Base-by-base conservation (phyloP, 2,329 filamentous ascomycete species). In the Amauroascus verrucosus region DNA sequence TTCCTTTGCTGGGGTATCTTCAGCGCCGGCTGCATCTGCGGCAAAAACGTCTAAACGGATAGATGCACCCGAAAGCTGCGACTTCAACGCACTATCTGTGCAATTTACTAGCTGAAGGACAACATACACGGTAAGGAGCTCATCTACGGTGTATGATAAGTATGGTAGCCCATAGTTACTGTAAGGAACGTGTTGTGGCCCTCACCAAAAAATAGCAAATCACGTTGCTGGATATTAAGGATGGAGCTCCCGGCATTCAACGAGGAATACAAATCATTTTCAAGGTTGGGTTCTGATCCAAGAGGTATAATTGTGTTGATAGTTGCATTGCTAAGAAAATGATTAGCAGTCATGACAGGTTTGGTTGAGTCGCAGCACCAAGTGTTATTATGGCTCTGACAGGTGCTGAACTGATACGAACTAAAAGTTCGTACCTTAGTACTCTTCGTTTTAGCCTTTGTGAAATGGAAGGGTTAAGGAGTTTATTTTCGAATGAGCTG, bases 141-240 rank as follows among this genome's bases (percentile, higher is more conserved):
- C 40, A 43, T 43, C 40, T 43, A 43, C 6, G n/a, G n/a, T 6
- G 9, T 26, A 11, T 14, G 40, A 43, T 43, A 43, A 43, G 40
- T 6, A 43, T 13, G 5, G 40, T n/a, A n/a, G n/a, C n/a, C n/a
- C n/a, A n/a, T n/a, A n/a, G n/a, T n/a, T n/a, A n/a, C 33, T 9
- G 35, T 8, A 26, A 43, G 40, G 22, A 35, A 14, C 53, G 35
- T n/a, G 5, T 18, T 20, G 7, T 18, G 13, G 11, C 37, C 51
- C 66, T 45, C 66, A 73, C 77, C 77, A 58, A 79, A 77, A 26
- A 80, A 74, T 13, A 81, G 63, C 16, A 77, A 65, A 28, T 73
- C 70, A 56, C 78, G 71, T 58, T 79, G 76, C 18, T 70, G 65
- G 48, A 79, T 69, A 44, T 70, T 18, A 78, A 62, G 26, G 74